phyloP scores from a whole-genome alignment of 2,329 filamentous ascomycete species.

The Berkeleyomyces rouxiae region DNA sequence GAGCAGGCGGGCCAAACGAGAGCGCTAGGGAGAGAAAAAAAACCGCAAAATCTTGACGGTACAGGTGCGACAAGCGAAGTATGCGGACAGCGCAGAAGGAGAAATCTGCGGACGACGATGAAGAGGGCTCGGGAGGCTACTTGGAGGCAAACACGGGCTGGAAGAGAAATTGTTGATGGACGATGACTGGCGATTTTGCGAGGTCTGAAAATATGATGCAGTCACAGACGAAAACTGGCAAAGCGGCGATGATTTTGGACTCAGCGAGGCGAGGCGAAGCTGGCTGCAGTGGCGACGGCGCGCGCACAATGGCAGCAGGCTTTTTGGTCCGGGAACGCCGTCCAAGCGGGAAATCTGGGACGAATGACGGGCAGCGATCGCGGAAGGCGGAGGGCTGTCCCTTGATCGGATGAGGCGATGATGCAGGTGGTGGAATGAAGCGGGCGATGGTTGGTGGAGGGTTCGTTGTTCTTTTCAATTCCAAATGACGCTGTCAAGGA shows the following conservation, averaged over 20 bases:
- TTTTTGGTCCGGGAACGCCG: not conserved
- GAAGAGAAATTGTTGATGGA: not conserved
- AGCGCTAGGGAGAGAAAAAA: not conserved
- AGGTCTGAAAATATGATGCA: slow-evolving; percentile 1
- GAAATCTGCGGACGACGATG: not conserved
- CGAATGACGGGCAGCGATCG: not conserved
- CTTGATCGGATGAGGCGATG: not conserved
- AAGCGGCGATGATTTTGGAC: not conserved
- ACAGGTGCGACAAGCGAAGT: not conserved
- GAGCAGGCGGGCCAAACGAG: not conserved
- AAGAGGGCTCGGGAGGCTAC: not conserved
- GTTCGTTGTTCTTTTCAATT: not conserved
- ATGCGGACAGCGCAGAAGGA: not conserved
- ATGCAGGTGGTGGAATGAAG: not conserved
- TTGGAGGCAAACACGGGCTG: not conserved
- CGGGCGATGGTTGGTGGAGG: not conserved
- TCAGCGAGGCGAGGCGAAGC: not conserved
- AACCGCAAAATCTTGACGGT: not conserved
- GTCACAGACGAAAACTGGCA: not conserved
- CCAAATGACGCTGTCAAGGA: slow-evolving; percentile 1
- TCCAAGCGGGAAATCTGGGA: not conserved
- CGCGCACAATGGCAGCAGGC: not conserved
- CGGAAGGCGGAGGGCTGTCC: not conserved
- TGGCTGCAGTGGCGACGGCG: not conserved
- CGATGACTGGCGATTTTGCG: not conserved